Evolutionary conservation across 805 yeast species (phyloP).

Genomic region (Saturnispora ahearnii): DNA sequence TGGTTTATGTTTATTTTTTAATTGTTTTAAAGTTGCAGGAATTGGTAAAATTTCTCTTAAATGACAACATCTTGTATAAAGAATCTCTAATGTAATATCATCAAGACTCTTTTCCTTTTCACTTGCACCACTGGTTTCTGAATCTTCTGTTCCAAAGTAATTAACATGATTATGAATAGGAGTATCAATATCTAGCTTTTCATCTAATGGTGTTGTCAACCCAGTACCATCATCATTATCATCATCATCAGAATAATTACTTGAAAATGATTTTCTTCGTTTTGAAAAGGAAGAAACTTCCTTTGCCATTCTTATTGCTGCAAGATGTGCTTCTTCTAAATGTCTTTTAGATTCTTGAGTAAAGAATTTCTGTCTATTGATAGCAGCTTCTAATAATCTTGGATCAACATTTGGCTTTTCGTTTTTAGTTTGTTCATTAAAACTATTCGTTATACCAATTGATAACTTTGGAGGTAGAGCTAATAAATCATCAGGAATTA

Average conservation of each 20-base stretch:
- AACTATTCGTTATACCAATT: constrained; percentile 54
- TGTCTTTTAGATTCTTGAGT: constrained; percentile 57
- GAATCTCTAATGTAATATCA: constrained; percentile 35
- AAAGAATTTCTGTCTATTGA: constrained; percentile 49
- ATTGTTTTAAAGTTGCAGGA: constrained; percentile 44
- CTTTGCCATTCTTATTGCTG: constrained; percentile 60
- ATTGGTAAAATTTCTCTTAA: constrained; percentile 41
- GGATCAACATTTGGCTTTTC: constrained; percentile 30
- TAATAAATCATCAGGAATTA: constrained; percentile 56
- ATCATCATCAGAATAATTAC: constrained; percentile 18
- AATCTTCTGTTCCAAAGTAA: constrained; percentile 22
- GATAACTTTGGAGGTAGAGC: constrained; percentile 58
- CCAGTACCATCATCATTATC: constrained; percentile 19
- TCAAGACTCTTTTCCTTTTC: constrained; percentile 22
- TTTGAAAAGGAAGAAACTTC: constrained; percentile 48
- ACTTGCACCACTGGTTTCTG: constrained; percentile 2
- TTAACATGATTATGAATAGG: constrained; percentile 46
- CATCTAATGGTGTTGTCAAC: background rate
- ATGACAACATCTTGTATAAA: constrained; percentile 44
- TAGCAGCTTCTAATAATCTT: constrained; percentile 44
- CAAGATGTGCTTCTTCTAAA: constrained; percentile 65
- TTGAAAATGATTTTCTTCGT: constrained; percentile 12
- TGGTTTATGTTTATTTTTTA: constrained; percentile 42
- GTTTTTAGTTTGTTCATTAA: constrained; percentile 24
- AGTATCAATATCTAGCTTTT: constrained; percentile 49